Evolutionary conservation across 2,329 filamentous ascomycete species (phyloP), one percentile per base, ranked within the genome.

Genomic region (Sordariomycetes sp.): DNA sequence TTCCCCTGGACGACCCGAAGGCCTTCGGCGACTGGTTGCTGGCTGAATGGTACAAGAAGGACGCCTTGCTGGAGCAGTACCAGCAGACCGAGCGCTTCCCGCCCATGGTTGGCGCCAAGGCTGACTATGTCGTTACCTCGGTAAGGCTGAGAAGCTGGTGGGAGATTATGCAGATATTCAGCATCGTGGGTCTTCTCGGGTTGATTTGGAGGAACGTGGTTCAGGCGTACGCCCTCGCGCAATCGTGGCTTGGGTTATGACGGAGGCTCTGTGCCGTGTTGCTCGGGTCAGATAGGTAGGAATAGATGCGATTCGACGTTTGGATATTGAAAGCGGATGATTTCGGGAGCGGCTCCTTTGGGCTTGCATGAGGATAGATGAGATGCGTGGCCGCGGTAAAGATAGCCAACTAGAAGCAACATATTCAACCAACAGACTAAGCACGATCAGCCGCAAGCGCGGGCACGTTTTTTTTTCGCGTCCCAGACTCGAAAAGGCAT

Each of bases 31-130:
- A 68, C 4, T 98, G 92, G 92, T 67, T 96, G 19, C 72, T 79
- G 21, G 79, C 85, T 37, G 74, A 87, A 29, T 98, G 92, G 92
- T 75, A 80, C 33, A 87, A 94, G 54, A 98, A 98, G 56, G 90
- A 98, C 48, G 75, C 77, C 20, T 68, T 95, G 30, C 75, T 98
- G 50, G 87, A 95, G 46, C 74, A 86, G 43, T 96, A 86, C 53
- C 64, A 81, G 36, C 68, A 72, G 12, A 88, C 80, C 3, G 86
- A 83, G 4, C 73, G 80, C 15, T 94, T 96, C 49, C 92, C 92
- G 0, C 68, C 78, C 4, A 79, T 82, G 42, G 64, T 75, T 6
- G 64, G 55, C 12, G 58, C 57, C n/a, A 55, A 57, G 32, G 50
- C 58, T 29, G 55, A 58, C 1, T 72, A 69, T 34, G 60, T 79